A percentile compares a stretch with the other conserved stretches of the same genome.
Conservation (phyloP, 371 early-diverging fungal genomes). For the Lichtheimia hyalospora region DNA sequence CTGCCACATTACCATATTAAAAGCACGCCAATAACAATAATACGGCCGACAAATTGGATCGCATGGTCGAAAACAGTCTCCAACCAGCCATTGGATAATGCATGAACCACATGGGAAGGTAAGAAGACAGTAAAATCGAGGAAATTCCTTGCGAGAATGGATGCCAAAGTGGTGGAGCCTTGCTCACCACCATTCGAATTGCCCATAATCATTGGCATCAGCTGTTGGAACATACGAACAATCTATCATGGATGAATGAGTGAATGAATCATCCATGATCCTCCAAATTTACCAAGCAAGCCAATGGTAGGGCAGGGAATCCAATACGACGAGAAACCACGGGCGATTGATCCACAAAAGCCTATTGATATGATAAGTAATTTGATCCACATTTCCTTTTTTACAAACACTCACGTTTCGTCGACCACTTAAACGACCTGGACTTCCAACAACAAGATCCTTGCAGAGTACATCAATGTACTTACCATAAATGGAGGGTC, state of each 20-base stretch:
- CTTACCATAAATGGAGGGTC: conserved; percentile 84
- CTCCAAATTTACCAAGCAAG: conserved; percentile 67
- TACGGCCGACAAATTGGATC: conserved; percentile 25
- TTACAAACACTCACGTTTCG: conserved; percentile 26
- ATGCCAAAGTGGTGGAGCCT: conserved; percentile 16
- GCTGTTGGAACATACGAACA: conserved; percentile 73
- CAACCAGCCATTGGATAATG: conserved; percentile 27
- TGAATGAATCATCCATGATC: too few species aligned
- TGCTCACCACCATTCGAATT: conserved; percentile 9
- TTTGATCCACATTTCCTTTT: conserved; percentile 16
- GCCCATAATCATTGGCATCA: conserved; percentile 64
- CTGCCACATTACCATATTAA: conserved; percentile 30
- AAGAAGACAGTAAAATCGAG: background rate
- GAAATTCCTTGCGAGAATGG: conserved; percentile 5
- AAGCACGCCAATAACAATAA: conserved; percentile 17
- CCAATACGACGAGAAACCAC: conserved; percentile 90
- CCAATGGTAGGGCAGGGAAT: conserved; percentile 86
- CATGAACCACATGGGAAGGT: background rate
- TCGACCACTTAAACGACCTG: conserved; percentile 42
- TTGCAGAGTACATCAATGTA: conserved; percentile 87
- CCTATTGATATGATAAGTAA: conserved; percentile 12
- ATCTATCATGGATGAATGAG: conserved; percentile 11
- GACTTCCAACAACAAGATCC: conserved; percentile 78
- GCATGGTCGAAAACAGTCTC: conserved; percentile 34
- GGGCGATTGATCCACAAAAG: conserved; percentile 82